phyloP scores from a whole-genome alignment of 495 filamentous ascomycete species.

The Collariella sp. region DNA sequence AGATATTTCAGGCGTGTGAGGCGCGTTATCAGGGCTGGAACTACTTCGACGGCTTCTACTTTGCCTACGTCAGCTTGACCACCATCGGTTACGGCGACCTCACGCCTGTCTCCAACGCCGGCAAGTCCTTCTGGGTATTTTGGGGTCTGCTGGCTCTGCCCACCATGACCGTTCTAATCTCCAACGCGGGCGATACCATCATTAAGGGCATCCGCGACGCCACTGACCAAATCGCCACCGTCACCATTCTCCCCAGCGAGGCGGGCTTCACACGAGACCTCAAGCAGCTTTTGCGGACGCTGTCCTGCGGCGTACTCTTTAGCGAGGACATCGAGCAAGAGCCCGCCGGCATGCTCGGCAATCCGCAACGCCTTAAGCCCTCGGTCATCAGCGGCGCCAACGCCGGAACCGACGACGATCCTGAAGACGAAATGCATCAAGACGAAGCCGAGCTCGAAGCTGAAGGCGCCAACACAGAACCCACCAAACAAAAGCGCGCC shows the following conservation, averaged over 20 bases:
- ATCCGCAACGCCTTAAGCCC: slow-evolving; percentile 17
- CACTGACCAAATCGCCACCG: slow-evolving; percentile 59
- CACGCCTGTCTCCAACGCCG: slow-evolving; percentile 58
- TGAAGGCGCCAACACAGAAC: background rate
- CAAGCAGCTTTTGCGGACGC: slow-evolving; percentile 25
- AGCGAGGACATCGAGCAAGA: slow-evolving; percentile 23
- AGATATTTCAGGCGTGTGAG: slow-evolving; percentile 52
- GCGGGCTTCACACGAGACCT: slow-evolving; percentile 37
- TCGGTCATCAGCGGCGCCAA: slow-evolving; percentile 15
- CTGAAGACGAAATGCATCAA: slow-evolving; percentile 2
- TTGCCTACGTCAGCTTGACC: slow-evolving; percentile 65
- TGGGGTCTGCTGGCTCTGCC: slow-evolving; percentile 83
- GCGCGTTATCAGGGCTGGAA: slow-evolving; percentile 49
- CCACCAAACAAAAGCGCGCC: slow-evolving; percentile 9
- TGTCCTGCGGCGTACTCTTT: slow-evolving; percentile 35
- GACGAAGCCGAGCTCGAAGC: slow-evolving; percentile 16
- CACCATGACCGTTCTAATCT: slow-evolving; percentile 74
- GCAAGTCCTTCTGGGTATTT: slow-evolving; percentile 77
- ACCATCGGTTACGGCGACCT: slow-evolving; percentile 86
- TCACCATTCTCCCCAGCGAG: slow-evolving; percentile 72
- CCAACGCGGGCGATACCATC: slow-evolving; percentile 72
- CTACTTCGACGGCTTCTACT: slow-evolving; percentile 78
- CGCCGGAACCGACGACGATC: slow-evolving; percentile 14
- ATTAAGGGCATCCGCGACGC: slow-evolving; percentile 60
- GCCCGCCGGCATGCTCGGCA: slow-evolving; percentile 39